Base-by-base conservation (phyloP, 23 red algal species). In the Gracilariopsis chorda region DNA sequence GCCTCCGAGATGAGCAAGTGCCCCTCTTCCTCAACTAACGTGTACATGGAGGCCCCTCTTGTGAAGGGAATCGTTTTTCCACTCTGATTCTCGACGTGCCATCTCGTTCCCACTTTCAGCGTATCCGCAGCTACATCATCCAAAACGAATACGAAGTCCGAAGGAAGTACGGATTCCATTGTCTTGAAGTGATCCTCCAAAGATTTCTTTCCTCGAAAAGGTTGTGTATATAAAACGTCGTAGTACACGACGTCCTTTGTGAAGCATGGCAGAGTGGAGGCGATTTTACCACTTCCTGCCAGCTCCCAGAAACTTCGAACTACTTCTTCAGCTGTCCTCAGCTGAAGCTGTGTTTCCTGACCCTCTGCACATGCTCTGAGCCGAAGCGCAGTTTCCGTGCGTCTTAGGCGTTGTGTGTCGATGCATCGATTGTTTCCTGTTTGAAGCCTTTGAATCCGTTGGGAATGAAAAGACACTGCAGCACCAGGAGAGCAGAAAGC, bases 21-120 rank as follows among this genome's bases (percentile, higher is more conserved):
- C n/a, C 69, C 68, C 7, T 89, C 34, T 45, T n/a, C n/a, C 23
- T 58, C 53, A 4, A 47, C 65, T 27, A 78, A 28, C 5, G 43
- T 44, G 34, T 89, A 89, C 49, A 89, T 89, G 51, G 85, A 89
- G 29, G 58, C 47, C 7, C 85, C 85, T 77, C 72, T 58, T n/a
- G 64, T 73, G 14, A 89, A 39, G 17, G 85, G 85, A 62, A 89
- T 20, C 17, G 4, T 24, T 24, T 19, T 49, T 6, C 85, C 85
- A 21, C 32, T 53, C 25, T 5, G 1, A 4, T 67, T 89, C 19
- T 89, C 85, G 4, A 63, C 85, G 44, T 89, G 85, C 85, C 85
- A 89, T 16, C 85, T 40, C 27, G 85, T 69, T 14, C 53, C 85
- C 7, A 44, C 85, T 24, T 42, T 76, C 5, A 64, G 23, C 25